Conservation (phyloP, 192 early-diverging fungal species). For the Gaertneriomyces semiglobifer region DNA sequence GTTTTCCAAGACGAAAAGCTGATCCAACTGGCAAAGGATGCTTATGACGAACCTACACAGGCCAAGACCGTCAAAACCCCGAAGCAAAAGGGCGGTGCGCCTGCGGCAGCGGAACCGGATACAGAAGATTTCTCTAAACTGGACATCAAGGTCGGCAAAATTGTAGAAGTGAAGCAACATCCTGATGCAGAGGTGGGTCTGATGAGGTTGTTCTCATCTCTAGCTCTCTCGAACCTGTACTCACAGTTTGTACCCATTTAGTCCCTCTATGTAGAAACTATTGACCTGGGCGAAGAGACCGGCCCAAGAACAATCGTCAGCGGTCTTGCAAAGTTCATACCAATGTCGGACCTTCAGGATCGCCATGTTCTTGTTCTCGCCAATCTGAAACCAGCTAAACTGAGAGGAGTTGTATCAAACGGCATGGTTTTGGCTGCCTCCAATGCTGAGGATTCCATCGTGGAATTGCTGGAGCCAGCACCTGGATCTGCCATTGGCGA, state of each 20-base stretch:
- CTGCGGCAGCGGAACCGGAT: neutral
- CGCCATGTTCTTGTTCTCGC: constrained; percentile 54
- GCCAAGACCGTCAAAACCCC: constrained; percentile 1
- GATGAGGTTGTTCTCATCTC: neutral
- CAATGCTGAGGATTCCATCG: constrained; percentile 45
- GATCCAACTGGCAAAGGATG: constrained; percentile 66
- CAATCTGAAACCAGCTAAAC: constrained; percentile 64
- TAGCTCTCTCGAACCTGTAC: neutral
- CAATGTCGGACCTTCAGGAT: constrained; percentile 53
- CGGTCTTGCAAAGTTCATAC: constrained; percentile 56
- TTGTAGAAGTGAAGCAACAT: constrained; percentile 50
- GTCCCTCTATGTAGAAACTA: constrained; percentile 56
- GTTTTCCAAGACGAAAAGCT: constrained; percentile 67
- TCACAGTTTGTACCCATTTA: constrained; percentile 19
- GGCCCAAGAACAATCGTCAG: constrained; percentile 66
- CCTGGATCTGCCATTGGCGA: constrained; percentile 52
- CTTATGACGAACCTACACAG: constrained; percentile 69
- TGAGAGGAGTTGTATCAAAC: constrained; percentile 61
- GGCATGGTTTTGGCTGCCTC: constrained; percentile 66
- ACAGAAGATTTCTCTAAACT: constrained; percentile 28
- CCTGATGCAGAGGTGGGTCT: constrained; percentile 39
- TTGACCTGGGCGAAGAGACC: constrained; percentile 57
- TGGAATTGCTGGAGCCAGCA: constrained; percentile 60
- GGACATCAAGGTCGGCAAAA: constrained; percentile 63
- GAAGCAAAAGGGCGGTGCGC: neutral